Evolutionary conservation across 2,329 filamentous ascomycete genomes (phyloP).

Genomic region (Helminthosporium solani): DNA sequence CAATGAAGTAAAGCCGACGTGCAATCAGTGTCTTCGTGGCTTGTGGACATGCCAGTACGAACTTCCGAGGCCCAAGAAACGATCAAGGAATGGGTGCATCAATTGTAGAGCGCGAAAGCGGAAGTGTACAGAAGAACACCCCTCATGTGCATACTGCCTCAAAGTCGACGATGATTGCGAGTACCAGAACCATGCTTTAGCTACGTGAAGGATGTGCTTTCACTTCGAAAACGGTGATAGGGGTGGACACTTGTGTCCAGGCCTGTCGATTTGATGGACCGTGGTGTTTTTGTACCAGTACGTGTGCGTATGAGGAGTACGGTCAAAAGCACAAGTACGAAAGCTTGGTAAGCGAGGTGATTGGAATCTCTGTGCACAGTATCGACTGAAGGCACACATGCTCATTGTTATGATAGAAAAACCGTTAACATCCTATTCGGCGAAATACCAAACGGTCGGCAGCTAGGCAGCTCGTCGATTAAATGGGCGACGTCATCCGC

Average conservation of each 20-base stretch:
- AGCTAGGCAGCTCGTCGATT: too few species aligned
- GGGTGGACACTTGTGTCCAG: background rate
- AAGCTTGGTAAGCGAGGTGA: too few species aligned
- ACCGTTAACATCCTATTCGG: too few species aligned
- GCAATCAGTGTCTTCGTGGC: slow-evolving; percentile 32
- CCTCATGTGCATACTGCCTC: slow-evolving; percentile 31
- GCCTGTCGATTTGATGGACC: too few species aligned
- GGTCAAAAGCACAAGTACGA: background rate
- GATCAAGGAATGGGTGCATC: slow-evolving; percentile 32
- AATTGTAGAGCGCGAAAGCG: slow-evolving; percentile 32
- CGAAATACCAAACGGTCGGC: too few species aligned
- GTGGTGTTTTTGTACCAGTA: too few species aligned
- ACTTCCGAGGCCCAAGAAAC: slow-evolving; percentile 17
- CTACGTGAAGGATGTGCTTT: background rate
- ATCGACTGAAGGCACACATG: too few species aligned
- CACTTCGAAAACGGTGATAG: too few species aligned
- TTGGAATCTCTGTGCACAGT: too few species aligned
- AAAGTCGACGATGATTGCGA: slow-evolving; percentile 31
- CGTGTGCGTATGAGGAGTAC: background rate
- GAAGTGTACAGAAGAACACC: slow-evolving; percentile 36
- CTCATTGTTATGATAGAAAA: too few species aligned
- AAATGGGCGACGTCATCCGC: too few species aligned
- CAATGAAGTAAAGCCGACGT: slow-evolving; percentile 30
- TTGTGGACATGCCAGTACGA: slow-evolving; percentile 35
- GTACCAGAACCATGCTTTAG: slow-evolving; percentile 24